Evolutionary conservation across 2,329 filamentous ascomycete genomes (phyloP).

Genomic region (Botryotinia convoluta): DNA sequence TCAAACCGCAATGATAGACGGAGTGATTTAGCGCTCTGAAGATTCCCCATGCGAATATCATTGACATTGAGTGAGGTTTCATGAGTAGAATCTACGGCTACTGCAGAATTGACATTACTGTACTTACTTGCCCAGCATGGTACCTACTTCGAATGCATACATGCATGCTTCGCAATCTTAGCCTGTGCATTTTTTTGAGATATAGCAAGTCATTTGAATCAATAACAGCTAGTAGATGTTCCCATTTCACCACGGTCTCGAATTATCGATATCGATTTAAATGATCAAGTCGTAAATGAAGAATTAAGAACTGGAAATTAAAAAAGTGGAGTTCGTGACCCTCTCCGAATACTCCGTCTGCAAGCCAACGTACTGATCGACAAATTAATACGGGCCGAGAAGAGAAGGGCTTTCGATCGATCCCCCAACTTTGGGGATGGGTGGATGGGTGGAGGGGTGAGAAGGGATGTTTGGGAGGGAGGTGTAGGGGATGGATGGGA

Average conservation of each 20-base stretch:
- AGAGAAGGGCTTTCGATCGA: background rate
- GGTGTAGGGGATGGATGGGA: background rate
- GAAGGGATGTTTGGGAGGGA: background rate
- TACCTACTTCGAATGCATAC: background rate
- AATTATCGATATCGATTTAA: background rate
- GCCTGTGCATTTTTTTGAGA: background rate
- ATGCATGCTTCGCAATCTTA: background rate
- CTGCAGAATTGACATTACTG: background rate
- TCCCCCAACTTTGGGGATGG: background rate
- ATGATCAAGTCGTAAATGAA: background rate
- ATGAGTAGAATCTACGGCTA: background rate
- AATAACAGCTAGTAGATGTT: background rate
- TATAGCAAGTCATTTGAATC: background rate
- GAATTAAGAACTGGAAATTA: background rate
- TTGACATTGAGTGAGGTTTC: background rate
- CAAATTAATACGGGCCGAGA: constrained; percentile 7
- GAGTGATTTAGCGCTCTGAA: background rate
- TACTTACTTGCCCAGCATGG: background rate
- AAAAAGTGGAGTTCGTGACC: background rate
- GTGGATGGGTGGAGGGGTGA: too few relatives aligned
- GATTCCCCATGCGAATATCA: background rate
- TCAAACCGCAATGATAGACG: background rate
- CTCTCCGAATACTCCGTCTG: background rate
- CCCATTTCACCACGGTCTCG: background rate
- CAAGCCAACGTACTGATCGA: constrained; percentile 11